Evolutionary conservation across 345 rosid genomes (phyloP), one percentile per base, ranked within the genome.

Genomic region (Gossypioides kirkii): DNA sequence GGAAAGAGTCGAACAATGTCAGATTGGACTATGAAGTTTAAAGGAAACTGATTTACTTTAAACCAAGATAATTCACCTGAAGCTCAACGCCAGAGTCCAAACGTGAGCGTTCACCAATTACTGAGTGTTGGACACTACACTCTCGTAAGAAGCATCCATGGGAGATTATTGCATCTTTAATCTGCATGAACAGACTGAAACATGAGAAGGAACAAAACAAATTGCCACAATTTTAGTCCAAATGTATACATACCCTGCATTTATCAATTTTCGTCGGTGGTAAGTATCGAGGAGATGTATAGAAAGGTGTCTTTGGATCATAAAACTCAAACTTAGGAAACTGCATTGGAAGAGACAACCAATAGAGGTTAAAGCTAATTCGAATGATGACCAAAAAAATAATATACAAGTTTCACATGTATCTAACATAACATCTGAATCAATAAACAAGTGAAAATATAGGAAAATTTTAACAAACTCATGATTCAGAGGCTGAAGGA

Each of bases 71-170:
- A 59, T 36, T 81, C 73, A 92, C 98, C 92, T 87, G 86, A 74
- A 94, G 87, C 84, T 89, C 93, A 77, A 90, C 97, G 36, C 97
- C 95, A 64, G 68, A 89, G 72, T 92, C 98, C 74, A 94, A 77
- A 62, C 98, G 97, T 3, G 97, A 92, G 28, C 97, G 89, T 81
- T 92, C 98, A 52, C 98, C 97, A 17, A 92, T 85, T 17, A 94
- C 88, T 59, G 97, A 94, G 82, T 83, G 92, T 69, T 87, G 85
- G 38, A 94, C 74, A 1, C 28, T 72, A 73, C 98, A 92, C 75
- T 92, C 97, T 77, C 95, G 74, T 82, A 94, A 80, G 92, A 94
- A 94, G 81, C 98, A 94, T 76, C 98, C 98, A 10, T 94, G 98
- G 10, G 98, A 92, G 77, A 92, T 90, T 75, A 94, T 83, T 41